These are phyloP conservation scores for Pezicula neosporulosa DNA, from an alignment of 2,329 filamentous ascomycete species.

Conservation along the genomic window DNA sequence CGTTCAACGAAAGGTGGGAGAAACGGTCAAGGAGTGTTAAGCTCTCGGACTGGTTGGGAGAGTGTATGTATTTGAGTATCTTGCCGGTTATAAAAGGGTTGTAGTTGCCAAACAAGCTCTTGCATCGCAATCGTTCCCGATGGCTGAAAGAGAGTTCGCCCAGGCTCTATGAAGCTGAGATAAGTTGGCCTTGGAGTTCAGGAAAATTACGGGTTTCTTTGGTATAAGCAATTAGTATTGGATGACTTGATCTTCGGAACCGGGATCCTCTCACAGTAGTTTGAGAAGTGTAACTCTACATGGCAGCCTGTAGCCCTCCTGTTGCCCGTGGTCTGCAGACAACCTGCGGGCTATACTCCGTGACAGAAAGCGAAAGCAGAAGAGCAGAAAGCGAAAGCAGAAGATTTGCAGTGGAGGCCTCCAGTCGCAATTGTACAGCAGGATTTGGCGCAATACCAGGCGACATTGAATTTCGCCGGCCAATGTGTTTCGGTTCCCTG, in stretches of 20 bases:
- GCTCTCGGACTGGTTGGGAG: conserved; percentile 1
- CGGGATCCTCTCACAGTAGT: conserved; percentile 13
- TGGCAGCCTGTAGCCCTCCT: conserved; percentile 16
- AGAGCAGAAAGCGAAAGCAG: no score
- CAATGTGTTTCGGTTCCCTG: neutral
- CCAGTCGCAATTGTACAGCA: neutral
- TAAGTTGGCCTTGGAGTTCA: neutral
- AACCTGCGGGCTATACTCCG: neutral
- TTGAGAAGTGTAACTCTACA: conserved; percentile 17
- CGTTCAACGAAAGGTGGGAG: conserved; percentile 4
- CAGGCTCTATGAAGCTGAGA: neutral
- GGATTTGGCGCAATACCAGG: neutral
- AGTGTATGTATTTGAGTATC: neutral
- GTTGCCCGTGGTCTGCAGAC: conserved; percentile 1
- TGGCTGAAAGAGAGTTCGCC: neutral
- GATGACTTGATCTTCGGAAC: conserved; percentile 12
- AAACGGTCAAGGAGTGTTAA: conserved; percentile 4
- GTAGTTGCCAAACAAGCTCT: neutral
- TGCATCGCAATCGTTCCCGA: neutral
- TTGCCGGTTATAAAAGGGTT: neutral
- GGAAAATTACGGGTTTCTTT: neutral
- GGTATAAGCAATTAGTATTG: neutral
- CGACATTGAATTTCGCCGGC: conserved; percentile 6
- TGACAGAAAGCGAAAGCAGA: no score
- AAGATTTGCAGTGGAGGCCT: no score